Base-by-base conservation (phyloP, 2,329 filamentous ascomycete genomes). In the Uncinocarpus reesii region DNA sequence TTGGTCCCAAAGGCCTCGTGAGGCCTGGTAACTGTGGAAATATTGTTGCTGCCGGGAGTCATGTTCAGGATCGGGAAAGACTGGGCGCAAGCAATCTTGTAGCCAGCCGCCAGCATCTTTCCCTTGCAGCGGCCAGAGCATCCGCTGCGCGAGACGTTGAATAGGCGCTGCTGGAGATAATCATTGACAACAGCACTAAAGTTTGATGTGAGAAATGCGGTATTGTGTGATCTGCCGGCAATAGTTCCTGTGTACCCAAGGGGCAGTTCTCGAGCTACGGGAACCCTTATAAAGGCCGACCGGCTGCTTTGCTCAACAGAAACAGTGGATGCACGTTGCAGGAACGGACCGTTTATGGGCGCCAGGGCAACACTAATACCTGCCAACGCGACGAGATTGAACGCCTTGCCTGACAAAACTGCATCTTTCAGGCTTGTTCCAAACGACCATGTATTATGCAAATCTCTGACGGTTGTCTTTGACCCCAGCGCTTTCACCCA, bases 381-480 rank as follows among this genome's bases (percentile, higher is more conserved):
- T n/a, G 37, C 37, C 21, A 40, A 13, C 20, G 37, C 37, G 4
- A 40, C 37, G 4, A 40, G 37, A n/a, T 40, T 40, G 23, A 40
- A 40, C 5, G 37, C 37, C 21, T 20, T 40, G 20, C 37, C 37
- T 4, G 37, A 40, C 5, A 40, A 28, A 7, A 40, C 21, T 2
- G 37, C 20, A 26, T 40, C 37, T 23, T 40, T 40, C 37, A 40
- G 16, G 18, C 37, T 28, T 28, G 37, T 40, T 13, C 37, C 37
- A 40, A 40, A 40, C 37, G 37, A 40, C 37, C 37, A 40, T 3
- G 21, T 26, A 26, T 40, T 40, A 15, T 40, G 37, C 37, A 40
- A 40, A 10, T 40, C 37, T 15, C 23, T 15, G 4, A 40, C 20
- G n/a, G 37, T 40, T 7, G 37, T 40, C 21, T 15, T 26, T 26